Conservation (phyloP, 352 stramenopile genomes). For the Phytophthora hibernalis region DNA sequence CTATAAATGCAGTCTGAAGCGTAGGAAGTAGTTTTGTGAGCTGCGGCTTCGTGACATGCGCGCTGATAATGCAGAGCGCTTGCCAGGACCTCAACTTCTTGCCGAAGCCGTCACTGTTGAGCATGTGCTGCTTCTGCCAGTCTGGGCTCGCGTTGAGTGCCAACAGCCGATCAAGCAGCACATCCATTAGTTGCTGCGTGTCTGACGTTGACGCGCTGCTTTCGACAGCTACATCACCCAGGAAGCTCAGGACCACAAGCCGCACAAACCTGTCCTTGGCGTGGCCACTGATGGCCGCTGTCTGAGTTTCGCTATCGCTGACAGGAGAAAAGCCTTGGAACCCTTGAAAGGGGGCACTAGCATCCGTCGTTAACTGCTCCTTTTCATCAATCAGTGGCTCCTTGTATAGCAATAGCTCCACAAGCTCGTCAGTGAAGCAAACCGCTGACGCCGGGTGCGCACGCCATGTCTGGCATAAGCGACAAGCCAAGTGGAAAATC, state of each 20-base stretch:
- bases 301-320: constrained; percentile 12
- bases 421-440: constrained; percentile 69
- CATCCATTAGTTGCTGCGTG: constrained; percentile 45
- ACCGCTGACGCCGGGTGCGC: constrained; percentile 52
- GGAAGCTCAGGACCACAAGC: constrained; percentile 69
- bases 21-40: constrained; percentile 31
- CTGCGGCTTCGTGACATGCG: constrained; percentile 46
- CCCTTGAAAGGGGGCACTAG: constrained; percentile 27
- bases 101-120: constrained; percentile 86
- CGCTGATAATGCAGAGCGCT: constrained; percentile 74
- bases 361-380: constrained; percentile 46
- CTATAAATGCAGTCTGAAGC: constrained; percentile 61
- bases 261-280: constrained; percentile 76
- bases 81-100: constrained; percentile 83
- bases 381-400: constrained; percentile 79
- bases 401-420: constrained; percentile 78
- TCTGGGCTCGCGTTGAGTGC: constrained; percentile 65
- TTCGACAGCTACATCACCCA: constrained; percentile 63
- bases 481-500: constrained; percentile 78
- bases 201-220: neutral
- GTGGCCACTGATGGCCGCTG: constrained; percentile 32
- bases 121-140: constrained; percentile 84
- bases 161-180: constrained; percentile 50
- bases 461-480: constrained; percentile 72
- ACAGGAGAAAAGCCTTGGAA: constrained; percentile 29